These are phyloP conservation scores for Pseudopyricularia javanii DNA, from an alignment of 2,329 filamentous ascomycete species.

Conservation along the genomic window DNA sequence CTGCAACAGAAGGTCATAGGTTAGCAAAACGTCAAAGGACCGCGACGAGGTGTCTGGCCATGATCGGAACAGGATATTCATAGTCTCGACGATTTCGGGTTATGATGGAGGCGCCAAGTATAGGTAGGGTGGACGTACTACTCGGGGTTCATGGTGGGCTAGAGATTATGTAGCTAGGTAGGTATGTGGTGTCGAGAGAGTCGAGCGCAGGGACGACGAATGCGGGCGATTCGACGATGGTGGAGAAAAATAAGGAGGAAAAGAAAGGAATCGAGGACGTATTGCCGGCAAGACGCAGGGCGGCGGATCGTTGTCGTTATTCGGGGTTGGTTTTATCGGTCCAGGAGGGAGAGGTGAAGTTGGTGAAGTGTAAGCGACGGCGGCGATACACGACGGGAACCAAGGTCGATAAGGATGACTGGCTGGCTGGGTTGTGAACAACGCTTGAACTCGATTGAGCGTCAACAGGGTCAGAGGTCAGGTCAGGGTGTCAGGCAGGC, in stretches of 20 bases:
- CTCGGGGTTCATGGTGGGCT: conserved; percentile 75
- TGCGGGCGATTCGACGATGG: background rate
- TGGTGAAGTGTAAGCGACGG: conserved; percentile 4
- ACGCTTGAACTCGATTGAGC: too few species aligned
- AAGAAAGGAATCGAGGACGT: conserved; percentile 9
- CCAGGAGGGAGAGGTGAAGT: background rate
- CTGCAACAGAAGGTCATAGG: background rate
- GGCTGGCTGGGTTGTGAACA: background rate
- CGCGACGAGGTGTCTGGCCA: conserved; percentile 1
- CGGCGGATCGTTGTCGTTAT: background rate
- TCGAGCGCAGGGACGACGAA: background rate
- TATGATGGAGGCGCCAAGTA: background rate
- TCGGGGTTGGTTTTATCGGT: background rate
- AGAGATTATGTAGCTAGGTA: background rate
- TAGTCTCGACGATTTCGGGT: background rate
- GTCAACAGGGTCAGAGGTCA: too few species aligned
- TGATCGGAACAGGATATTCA: conserved; percentile 2
- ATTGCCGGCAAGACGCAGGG: background rate
- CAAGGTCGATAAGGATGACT: too few species aligned
- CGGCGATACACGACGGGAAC: background rate
- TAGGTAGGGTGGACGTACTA: conserved; percentile 40
- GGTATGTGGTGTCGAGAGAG: conserved; percentile 4
- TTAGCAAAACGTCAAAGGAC: conserved; percentile 2
- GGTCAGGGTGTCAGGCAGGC: too few species aligned
- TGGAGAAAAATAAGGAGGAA: background rate